Base-by-base conservation (phyloP, 768 basidiomycete species). In the Panellus pusillus region DNA sequence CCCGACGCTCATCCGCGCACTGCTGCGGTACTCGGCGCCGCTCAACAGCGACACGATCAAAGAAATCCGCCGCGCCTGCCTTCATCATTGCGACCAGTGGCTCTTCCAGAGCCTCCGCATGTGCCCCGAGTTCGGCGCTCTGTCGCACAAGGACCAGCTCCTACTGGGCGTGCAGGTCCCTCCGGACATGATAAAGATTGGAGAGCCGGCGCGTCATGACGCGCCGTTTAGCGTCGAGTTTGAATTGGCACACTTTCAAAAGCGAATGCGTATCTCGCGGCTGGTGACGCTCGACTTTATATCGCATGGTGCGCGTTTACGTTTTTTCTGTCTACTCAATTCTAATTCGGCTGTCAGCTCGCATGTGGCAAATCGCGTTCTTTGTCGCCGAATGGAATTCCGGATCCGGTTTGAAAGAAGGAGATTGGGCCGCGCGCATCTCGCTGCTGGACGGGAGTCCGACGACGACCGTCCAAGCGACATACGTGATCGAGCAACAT, bases 21-120 rank as follows among this genome's bases (percentile, higher is more conserved):
- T 82, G 46, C 70, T 83, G 40, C 54, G 61, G 15, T 63, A 74
- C 27, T 61, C 59, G 15, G 55, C 55, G 40, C 59, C 59, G 15
- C 55, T 61, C 29, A 43, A 42, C 13, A 70, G 76, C 0, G 60
- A 72, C 0, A 73, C 74, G 1, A 29, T 74, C 4, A 70, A 69
- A 4, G 81, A 82, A 13, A 66, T 78, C 18, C 72, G 76, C 1
- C 70, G 74, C 9, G 81, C 79, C 9, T 82, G 81, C 55, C 56
- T 81, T 45, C 63, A 72, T 32, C 68, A 63, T 24, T 72, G 71
- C 20, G 74, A 77, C 60, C 64, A 77, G 27, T 64, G 53, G 15
- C 63, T 77, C 5, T 77, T 75, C 59, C 73, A 74, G 54, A 63
- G 70, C 3, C 66, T 78, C 8, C 65, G 71, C 1, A 66, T 65